Percentiles rank a stretch among this genome's conserved stretches.
phyloP scores from a whole-genome alignment of 1,284 basidiomycete genomes.

The Ustilago nuda region DNA sequence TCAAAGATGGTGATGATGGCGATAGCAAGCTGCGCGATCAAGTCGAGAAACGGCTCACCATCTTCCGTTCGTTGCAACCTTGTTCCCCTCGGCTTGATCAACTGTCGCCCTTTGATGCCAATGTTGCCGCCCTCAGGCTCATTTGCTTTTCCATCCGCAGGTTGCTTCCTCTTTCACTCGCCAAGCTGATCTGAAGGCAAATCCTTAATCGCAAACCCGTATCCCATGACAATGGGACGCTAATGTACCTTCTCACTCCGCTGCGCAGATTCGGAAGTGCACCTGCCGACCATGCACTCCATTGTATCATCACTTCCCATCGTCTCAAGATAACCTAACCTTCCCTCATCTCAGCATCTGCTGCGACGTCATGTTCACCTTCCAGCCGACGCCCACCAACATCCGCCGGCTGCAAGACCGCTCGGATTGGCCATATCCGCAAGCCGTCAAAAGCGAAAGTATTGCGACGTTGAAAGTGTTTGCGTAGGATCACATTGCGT shows the following conservation, averaged over 20 bases:
- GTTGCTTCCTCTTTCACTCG: neutral
- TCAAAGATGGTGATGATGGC: neutral
- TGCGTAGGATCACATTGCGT: neutral
- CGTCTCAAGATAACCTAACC: neutral
- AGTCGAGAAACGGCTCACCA: constrained; percentile 12
- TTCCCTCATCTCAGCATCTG: neutral
- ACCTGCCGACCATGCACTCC: constrained; percentile 3
- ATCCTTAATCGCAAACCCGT: constrained; percentile 7
- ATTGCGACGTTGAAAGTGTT: neutral
- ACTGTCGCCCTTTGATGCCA: constrained; percentile 12
- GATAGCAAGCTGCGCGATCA: constrained; percentile 9
- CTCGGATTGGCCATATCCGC: neutral
- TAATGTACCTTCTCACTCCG: constrained; percentile 20
- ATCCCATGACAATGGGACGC: constrained; percentile 7
- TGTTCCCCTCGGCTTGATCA: constrained; percentile 6
- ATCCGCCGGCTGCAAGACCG: neutral
- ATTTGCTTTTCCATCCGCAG: neutral
- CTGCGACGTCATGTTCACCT: neutral
- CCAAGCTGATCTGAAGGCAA: neutral
- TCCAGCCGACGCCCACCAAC: neutral
- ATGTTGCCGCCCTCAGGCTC: constrained; percentile 9
- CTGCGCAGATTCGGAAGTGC: constrained; percentile 11
- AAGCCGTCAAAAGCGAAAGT: constrained; percentile 1
- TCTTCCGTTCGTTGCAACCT: constrained; percentile 10
- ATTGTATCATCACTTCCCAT: neutral